Base-by-base conservation (phyloP, 1,284 basidiomycete genomes). In the Malassezia psittaci region DNA sequence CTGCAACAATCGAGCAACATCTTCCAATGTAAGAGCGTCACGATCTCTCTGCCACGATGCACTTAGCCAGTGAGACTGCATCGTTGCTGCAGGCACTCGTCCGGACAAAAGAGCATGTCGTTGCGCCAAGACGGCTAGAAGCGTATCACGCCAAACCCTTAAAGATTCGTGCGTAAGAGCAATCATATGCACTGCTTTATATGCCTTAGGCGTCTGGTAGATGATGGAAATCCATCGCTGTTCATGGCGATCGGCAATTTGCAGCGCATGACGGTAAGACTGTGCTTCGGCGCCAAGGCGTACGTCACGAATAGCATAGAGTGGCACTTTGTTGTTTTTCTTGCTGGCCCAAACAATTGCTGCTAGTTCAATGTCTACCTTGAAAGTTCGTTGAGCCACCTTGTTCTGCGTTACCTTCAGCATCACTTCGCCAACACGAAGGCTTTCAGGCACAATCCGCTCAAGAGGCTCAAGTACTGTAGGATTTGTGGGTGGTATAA, bases 121-220 rank as follows among this genome's bases (percentile, higher is more conserved):
- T 9, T 70, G 64, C 5, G 59, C 51, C 5, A 78, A 75, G 11
- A 81, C 70, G 8, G 67, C 67, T 24, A 75, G 72, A 5, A 82
- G 74, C 13, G 79, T 78, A 9, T 65, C 59, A 21, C 77, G 69
- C 79, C 79, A 81, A 6, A 78, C 63, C 5, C 79, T 76, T 67
- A 87, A 85, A 0, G 84, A 79, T 21, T 87, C 83, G 47, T 78
- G 77, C 0, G 85, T 84, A 1, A 83, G 78, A 0, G 90, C 87
- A 57, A 96, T 82, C 54, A 96, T 80, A 69, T 96, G 90, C 12
- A 94, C 81, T 0, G 88, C 86, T 78, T 96, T 96, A 83, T 91
- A 96, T 44, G 82, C 81, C 34, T 83, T 83, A 24, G 83, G 83
- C 54, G 84, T 79, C 45, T 85, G 81, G 68, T 88, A 88, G 52